Base-by-base conservation (phyloP, 768 basidiomycete genomes). In the Termitomyces titanicus region DNA sequence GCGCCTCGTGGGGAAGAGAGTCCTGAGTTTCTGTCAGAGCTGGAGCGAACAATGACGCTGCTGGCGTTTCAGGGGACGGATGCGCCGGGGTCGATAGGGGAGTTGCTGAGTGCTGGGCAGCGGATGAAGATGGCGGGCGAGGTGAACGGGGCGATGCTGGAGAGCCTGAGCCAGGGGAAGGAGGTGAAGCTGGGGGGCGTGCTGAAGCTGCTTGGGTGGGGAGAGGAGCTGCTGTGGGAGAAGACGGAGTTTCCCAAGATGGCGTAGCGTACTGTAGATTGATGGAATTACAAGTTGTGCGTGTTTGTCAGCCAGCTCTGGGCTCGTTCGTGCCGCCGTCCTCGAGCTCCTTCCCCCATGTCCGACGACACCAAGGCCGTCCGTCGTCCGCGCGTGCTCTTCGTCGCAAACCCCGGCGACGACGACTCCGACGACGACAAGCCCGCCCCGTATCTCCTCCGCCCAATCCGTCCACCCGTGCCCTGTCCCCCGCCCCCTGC, bases 1-100 rank as follows among this genome's bases (percentile, higher is more conserved):
- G 97, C 97, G 5, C 94, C 94, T 17, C 86, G 95, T 6, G 96
- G 94, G 3, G 93, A 97, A 65, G 92, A 97, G 74, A 92, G 88
- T 56, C 94, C 94, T 0, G 91, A 96, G 68, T 98, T 96, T 70
- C 78, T 98, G 43, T 74, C 83, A 18, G 95, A 98, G 68, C 76
- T 98, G 42, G 97, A 99, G 72, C 82, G 86, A 48, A 96, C 95
- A 29, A 98, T 98, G 94, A 91, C 94, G 33, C 72, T 98, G 45
- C 74, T 99, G 35, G 90, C 89, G 39, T 92, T 92, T 68, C 88
- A 91, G 58, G 78, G 84, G 2, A 76, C 81, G 1, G 74, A 72
- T 42, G 79, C 80, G 35, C 90, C 92, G 22, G 62, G 79, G 24
- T 78, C 78, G 40, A 92, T 97, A 61, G 77, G 84, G 18, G 86